These are phyloP conservation scores for Macrolepiota fuliginosa DNA, from an alignment of 768 basidiomycete species.

Conservation along the genomic window DNA sequence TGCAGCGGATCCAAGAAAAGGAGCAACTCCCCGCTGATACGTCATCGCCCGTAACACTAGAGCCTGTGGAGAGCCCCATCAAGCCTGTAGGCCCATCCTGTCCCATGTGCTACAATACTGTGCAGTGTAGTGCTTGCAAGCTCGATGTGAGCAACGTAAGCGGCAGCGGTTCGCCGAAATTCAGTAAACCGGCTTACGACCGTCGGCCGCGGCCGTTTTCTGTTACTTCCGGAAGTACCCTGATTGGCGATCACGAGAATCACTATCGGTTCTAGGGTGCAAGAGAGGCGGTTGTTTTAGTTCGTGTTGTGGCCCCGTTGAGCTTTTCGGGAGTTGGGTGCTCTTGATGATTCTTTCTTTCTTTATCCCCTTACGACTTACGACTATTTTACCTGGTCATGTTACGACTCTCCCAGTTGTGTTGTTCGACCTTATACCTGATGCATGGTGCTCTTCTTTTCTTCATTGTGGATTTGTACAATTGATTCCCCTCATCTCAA, in stretches of 20 bases:
- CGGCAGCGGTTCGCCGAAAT: neutral
- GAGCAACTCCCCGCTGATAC: neutral
- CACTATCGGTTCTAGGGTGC: neutral
- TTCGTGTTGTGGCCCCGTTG: neutral
- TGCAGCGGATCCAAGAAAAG: neutral
- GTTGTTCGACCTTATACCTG: neutral
- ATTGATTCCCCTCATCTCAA: neutral
- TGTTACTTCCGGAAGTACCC: slow-evolving; percentile 6
- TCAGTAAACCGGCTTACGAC: neutral
- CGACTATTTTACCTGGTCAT: neutral
- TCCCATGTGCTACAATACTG: slow-evolving; percentile 4
- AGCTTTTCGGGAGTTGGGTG: neutral
- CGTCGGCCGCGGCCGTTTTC: slow-evolving; percentile 9
- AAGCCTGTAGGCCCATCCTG: slow-evolving; percentile 8
- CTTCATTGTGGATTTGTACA: neutral
- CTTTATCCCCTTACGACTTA: neutral
- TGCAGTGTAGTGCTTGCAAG: slow-evolving; percentile 13
- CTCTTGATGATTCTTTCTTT: neutral
- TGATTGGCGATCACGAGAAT: slow-evolving; percentile 12
- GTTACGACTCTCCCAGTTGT: neutral
- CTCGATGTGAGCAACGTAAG: slow-evolving; percentile 2
- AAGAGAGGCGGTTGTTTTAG: neutral
- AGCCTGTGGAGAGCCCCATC: neutral
- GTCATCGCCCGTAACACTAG: neutral
- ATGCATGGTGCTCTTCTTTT: neutral